A percentile compares a stretch with the other conserved stretches of the same genome.
Evolutionary conservation across 1,284 basidiomycete genomes (phyloP).

Genomic region (Cystobasidium pallidum): DNA sequence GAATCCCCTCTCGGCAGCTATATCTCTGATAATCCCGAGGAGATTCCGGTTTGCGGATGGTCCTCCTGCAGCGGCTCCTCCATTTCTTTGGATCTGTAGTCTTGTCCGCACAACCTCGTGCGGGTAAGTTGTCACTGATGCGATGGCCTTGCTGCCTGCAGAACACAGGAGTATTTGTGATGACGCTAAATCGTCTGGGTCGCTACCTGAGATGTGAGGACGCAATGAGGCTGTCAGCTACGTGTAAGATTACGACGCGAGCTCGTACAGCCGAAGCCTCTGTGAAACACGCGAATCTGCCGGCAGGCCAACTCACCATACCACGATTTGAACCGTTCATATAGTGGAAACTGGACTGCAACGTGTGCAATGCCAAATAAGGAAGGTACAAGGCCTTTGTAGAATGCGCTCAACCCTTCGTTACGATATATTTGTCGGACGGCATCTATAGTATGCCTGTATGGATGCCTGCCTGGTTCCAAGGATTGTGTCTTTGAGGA

Average conservation of each 20-base stretch:
- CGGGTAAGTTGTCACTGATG: conserved; percentile 89
- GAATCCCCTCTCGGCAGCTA: conserved; percentile 81
- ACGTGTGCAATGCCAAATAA: conserved; percentile 88
- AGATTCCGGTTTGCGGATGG: conserved; percentile 62
- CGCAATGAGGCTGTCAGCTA: too few species aligned
- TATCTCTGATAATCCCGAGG: conserved; percentile 70
- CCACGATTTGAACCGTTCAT: conserved; percentile 82
- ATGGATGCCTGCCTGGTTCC: conserved; percentile 80
- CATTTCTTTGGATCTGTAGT: conserved; percentile 74
- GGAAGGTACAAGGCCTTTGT: conserved; percentile 85
- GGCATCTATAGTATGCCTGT: conserved; percentile 84
- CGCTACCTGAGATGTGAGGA: conserved; percentile 1
- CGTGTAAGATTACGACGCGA: too few species aligned
- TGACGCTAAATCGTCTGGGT: conserved; percentile 64
- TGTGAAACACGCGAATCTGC: too few species aligned
- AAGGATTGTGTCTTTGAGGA: conserved; percentile 53
- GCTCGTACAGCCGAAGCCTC: too few species aligned
- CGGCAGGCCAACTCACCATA: conserved; percentile 66
- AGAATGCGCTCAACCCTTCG: conserved; percentile 84
- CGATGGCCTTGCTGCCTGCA: conserved; percentile 87
- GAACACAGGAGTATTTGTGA: conserved; percentile 80
- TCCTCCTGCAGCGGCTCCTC: conserved; percentile 15
- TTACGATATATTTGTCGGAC: conserved; percentile 79
- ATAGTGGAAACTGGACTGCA: conserved; percentile 93
- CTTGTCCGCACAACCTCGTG: conserved; percentile 93